phyloP scores from a whole-genome alignment of 805 yeast species.

The Wickerhamiella nectarea region DNA sequence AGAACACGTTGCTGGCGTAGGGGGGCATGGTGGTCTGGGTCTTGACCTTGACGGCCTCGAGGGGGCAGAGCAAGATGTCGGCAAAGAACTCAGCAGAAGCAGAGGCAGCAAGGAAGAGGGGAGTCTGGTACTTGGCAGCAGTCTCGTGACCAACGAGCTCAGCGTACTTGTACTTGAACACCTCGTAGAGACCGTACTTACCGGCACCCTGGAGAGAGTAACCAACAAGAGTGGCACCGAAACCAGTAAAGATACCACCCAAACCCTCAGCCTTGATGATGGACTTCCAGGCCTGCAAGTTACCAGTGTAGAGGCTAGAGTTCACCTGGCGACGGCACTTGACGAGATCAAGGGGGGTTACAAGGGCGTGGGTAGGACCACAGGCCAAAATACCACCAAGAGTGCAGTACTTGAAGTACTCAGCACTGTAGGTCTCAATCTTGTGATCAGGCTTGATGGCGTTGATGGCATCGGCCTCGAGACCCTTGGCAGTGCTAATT shows the following conservation, averaged over 20 bases:
- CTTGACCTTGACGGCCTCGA: slow-evolving; percentile 87
- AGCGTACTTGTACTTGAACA: slow-evolving; percentile 68
- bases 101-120: slow-evolving; percentile 66
- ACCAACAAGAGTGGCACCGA: slow-evolving; percentile 86
- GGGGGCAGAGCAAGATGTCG: slow-evolving; percentile 80
- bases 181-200: slow-evolving; percentile 90
- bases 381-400: slow-evolving; percentile 72
- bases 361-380: slow-evolving; percentile 91
- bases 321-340: slow-evolving; percentile 89
- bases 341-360: slow-evolving; percentile 86
- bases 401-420: slow-evolving; percentile 62
- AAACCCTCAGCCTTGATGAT: slow-evolving; percentile 64
- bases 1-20: slow-evolving; percentile 45
- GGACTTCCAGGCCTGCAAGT: slow-evolving; percentile 65
- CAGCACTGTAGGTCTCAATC: slow-evolving; percentile 43
- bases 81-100: slow-evolving; percentile 93
- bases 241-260: slow-evolving; percentile 68
- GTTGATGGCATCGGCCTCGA: slow-evolving; percentile 26
- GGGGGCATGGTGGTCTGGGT: slow-evolving; percentile 93
- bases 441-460: slow-evolving; percentile 24
- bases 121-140: slow-evolving; percentile 54
- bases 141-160: slow-evolving; percentile 47
- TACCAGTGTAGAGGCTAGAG: slow-evolving; percentile 56
- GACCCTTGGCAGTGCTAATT: slow-evolving; percentile 19
- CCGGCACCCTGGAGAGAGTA: slow-evolving; percentile 96